These are phyloP conservation scores for Immersiella caudata DNA, from an alignment of 495 filamentous ascomycete species.

Conservation along the genomic window DNA sequence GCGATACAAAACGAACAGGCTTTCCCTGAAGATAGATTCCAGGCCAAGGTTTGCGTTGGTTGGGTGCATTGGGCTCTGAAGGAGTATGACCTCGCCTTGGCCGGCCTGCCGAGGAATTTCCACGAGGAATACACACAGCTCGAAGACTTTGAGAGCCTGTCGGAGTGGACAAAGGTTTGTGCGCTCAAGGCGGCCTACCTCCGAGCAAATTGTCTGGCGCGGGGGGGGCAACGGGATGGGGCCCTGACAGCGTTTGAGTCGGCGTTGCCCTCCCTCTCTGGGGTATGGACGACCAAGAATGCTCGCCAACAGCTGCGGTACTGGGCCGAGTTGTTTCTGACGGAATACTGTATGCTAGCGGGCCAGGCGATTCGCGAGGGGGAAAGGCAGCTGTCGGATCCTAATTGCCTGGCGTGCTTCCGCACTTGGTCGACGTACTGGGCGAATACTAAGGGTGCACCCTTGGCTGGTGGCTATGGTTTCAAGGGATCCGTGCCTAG, in stretches of 20 bases:
- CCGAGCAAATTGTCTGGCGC: slow-evolving; percentile 69
- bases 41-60: slow-evolving; percentile 77
- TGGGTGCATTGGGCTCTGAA: slow-evolving; percentile 80
- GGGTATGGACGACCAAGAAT: slow-evolving; percentile 45
- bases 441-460: slow-evolving; percentile 42
- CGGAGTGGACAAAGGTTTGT: slow-evolving; percentile 79
- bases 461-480: slow-evolving; percentile 49
- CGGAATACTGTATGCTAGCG: slow-evolving; percentile 68
- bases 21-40: slow-evolving; percentile 69
- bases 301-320: slow-evolving; percentile 62
- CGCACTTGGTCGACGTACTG: slow-evolving; percentile 65
- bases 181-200: slow-evolving; percentile 76
- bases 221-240: slow-evolving; percentile 53
- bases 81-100: slow-evolving; percentile 63
- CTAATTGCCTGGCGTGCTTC: slow-evolving; percentile 58
- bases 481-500: slow-evolving; percentile 52
- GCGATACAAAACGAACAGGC: slow-evolving; percentile 65
- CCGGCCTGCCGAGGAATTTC: slow-evolving; percentile 65
- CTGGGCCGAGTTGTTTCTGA: slow-evolving; percentile 79
- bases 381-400: slow-evolving; percentile 46
- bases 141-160: slow-evolving; percentile 49
- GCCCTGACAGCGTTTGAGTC: slow-evolving; percentile 67
- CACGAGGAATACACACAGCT: slow-evolving; percentile 55
- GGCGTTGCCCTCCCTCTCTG: slow-evolving; percentile 60
- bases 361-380: slow-evolving; percentile 57